These are phyloP conservation scores for Dendrobium nobile DNA, from an alignment of 106 monocot genomes.

Conservation along the genomic window DNA sequence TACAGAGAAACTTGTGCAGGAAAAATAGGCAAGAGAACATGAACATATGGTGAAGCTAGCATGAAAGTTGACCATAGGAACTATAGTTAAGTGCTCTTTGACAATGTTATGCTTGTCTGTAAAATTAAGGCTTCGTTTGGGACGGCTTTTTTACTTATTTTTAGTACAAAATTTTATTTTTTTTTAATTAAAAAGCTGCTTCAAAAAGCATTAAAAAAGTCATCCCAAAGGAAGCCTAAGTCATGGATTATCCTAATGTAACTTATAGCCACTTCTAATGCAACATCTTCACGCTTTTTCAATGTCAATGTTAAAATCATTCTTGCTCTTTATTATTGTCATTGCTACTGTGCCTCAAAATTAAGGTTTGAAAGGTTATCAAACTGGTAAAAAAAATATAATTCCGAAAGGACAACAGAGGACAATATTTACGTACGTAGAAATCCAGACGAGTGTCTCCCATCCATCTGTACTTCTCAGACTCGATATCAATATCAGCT, in stretches of 20 bases:
- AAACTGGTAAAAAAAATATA: neutral
- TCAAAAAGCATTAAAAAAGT: too few relatives aligned
- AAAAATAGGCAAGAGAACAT: too few relatives aligned
- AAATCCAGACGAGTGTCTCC: constrained; percentile 73
- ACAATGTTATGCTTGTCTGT: too few relatives aligned
- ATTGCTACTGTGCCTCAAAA: neutral
- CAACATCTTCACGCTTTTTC: neutral
- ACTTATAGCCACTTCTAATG: neutral
- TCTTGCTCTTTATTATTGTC: neutral
- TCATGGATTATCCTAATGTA: neutral
- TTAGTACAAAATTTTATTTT: too few relatives aligned
- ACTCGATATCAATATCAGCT: constrained; percentile 80
- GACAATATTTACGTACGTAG: constrained; percentile 40
- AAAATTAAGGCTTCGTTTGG: too few relatives aligned
- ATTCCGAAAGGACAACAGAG: neutral
- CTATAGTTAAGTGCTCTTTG: too few relatives aligned
- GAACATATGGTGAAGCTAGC: too few relatives aligned
- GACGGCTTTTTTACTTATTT: too few relatives aligned
- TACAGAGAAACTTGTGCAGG: too few relatives aligned
- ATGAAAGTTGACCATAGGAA: too few relatives aligned
- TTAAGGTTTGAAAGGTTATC: neutral
- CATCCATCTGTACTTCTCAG: constrained; percentile 92
- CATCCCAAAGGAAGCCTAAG: too few relatives aligned
- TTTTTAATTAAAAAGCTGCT: too few relatives aligned
- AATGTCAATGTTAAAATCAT: neutral